These are phyloP conservation scores for Eucalyptus pauciflora DNA, from an alignment of 345 rosid species.

Conservation along the genomic window DNA sequence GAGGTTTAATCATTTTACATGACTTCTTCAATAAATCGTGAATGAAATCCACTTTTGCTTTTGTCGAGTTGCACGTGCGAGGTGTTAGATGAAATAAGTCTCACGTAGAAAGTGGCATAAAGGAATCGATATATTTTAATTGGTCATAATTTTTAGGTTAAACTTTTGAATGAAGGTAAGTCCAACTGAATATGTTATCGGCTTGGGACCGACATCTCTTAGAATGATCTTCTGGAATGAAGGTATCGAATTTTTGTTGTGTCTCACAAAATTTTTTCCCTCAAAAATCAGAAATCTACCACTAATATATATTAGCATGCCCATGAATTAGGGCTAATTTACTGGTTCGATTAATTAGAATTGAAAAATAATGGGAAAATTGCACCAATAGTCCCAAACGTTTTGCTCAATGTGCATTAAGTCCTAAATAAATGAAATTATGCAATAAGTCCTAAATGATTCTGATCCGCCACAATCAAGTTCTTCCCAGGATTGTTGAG, in stretches of 20 bases:
- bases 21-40: background rate
- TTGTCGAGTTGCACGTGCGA: background rate
- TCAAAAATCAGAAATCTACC: background rate
- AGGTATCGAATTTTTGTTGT: background rate
- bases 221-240: background rate
- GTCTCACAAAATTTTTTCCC: background rate
- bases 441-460: background rate
- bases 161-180: rapidly evolving
- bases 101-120: background rate
- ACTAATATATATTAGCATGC: background rate
- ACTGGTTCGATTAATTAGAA: background rate
- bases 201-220: background rate
- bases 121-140: background rate
- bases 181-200: background rate
- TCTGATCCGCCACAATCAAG: background rate
- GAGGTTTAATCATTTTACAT: constrained; percentile 7
- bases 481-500: background rate
- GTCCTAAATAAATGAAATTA: background rate
- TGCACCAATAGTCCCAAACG: background rate
- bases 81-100: background rate
- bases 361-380: background rate
- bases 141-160: background rate
- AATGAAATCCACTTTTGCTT: background rate
- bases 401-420: background rate
- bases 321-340: background rate